Evolutionary conservation across 352 stramenopile species (phyloP).

Genomic region (Globisporangium nodosum): DNA sequence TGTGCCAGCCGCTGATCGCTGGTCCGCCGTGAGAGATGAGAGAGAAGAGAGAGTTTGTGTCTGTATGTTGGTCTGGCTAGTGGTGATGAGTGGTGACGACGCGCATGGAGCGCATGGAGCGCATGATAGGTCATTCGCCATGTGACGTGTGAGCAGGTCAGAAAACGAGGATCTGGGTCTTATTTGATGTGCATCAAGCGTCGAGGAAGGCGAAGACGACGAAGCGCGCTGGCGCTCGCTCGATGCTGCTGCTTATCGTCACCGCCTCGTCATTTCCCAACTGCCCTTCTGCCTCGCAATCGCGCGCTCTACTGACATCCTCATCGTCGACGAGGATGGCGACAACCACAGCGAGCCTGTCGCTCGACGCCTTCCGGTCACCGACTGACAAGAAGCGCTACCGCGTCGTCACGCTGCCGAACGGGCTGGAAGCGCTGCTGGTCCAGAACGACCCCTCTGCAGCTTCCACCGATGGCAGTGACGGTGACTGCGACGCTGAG

Average conservation of each 20-base stretch:
- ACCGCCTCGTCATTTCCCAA: neutral
- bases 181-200: neutral
- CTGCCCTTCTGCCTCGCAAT: neutral
- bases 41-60: neutral
- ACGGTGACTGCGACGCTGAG: neutral
- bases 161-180: neutral
- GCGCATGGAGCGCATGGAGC: no score
- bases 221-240: neutral
- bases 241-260: neutral
- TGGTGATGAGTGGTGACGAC: neutral
- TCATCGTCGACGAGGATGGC: conserved; percentile 3
- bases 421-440: conserved; percentile 61
- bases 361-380: conserved; percentile 47
- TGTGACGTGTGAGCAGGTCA: neutral
- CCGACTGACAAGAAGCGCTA: conserved; percentile 70
- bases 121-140: no score
- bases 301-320: neutral
- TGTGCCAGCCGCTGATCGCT: conserved; percentile 24
- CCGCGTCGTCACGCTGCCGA: conserved; percentile 50
- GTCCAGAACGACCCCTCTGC: conserved; percentile 34
- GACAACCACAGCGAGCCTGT: conserved; percentile 9
- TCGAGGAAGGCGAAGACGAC: neutral
- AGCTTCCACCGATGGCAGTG: neutral
- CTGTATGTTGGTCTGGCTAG: neutral
- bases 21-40: neutral